Evolutionary conservation across 805 yeast species (phyloP), one percentile per base, ranked within the genome.

Genomic region (Vanderwaltozyma polyspora): DNA sequence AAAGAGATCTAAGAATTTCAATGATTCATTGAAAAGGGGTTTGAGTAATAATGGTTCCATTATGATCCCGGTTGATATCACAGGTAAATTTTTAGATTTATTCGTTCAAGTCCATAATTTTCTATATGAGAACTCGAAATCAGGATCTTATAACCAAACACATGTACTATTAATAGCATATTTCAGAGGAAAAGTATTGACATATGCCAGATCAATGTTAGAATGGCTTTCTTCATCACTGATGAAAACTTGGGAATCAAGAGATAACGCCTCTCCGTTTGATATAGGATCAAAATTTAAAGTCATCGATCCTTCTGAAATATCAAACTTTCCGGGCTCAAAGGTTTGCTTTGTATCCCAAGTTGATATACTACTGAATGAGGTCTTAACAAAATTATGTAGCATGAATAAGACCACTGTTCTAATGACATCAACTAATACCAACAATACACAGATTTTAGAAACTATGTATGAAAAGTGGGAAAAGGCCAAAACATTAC

Each of bases 221-320:
- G 98, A 91, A 61, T 91, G 97, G 97, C 80, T 91, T 86, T 76
- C 94, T 0, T 72, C 89, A 0, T 69, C 78, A n/a, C 69, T 86
- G n/a, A 71, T 83, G 18, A 79, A 81, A 45, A 80, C 76, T 30
- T 86, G 95, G 89, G 94, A 85, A 49, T 63, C 69, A 6, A 68
- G 72, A 40, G 77, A 77, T 35, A 52, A 49, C 24, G 71, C 70
- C 35, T 70, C 79, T 2, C 95, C 96, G 1, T 87, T 89, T 51
- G 93, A 82, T 45, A 25, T 57, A 22, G 72, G 81, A 29, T 59
- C 74, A 19, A 63, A 75, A 49, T 71, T 77, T 39, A 73, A 79
- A 49, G 62, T 76, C 33, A 59, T 73, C 42, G 63, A 69, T 34
- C 65, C 79, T n/a, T 59, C 63, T 36, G 82, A 81, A 40, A 48